Evolutionary conservation across 2,329 filamentous ascomycete species (phyloP), one percentile per base, ranked within the genome.

Genomic region (Sporothrix variecibatus): DNA sequence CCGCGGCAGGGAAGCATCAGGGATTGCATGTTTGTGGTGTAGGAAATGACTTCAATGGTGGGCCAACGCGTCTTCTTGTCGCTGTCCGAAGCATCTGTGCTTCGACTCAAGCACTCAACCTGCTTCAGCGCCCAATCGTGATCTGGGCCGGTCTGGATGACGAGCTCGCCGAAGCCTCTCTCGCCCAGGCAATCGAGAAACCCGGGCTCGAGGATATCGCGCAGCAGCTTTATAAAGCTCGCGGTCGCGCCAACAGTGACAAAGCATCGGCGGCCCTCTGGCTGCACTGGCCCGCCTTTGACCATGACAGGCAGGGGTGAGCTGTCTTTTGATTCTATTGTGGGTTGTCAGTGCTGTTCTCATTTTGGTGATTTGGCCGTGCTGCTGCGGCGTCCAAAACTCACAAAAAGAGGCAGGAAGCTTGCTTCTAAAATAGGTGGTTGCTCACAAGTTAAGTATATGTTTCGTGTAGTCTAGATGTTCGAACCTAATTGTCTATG

Each of bases 191-290:
- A 85, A 6, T 84, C 77, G 75, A 97, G 85, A 79, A 96, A 95
- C 0, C 81, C 78, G 0, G 87, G 83, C 23, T 86, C 83, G 6
- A 97, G 84, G 12, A 92, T 88, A 43, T 91, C 88, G 60, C 87
- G 83, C 73, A 97, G 87, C 1, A 99, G 88, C 7, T 86, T 82
- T 71, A 87, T 86, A 82, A 99, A 99, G 26, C 92, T 89, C 20
- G 95, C 94, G 0, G 95, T 99, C 6, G 96, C 95, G 73, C 96
- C 96, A 40, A 97, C 92, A 0, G 96, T 98, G 73, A 98, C 92
- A 77, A 99, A 93, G 81, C 93, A 77, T 0, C 96, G 72, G 84
- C 80, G 46, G 82, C 80, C 62, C 23, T 43, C 43, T n/a, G 34
- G 5, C 1, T 15, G 3, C 31, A 7, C 31, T 31, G 49, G 20